phyloP scores from a whole-genome alignment of 179 eudicot species.

The Drosera spatulata region DNA sequence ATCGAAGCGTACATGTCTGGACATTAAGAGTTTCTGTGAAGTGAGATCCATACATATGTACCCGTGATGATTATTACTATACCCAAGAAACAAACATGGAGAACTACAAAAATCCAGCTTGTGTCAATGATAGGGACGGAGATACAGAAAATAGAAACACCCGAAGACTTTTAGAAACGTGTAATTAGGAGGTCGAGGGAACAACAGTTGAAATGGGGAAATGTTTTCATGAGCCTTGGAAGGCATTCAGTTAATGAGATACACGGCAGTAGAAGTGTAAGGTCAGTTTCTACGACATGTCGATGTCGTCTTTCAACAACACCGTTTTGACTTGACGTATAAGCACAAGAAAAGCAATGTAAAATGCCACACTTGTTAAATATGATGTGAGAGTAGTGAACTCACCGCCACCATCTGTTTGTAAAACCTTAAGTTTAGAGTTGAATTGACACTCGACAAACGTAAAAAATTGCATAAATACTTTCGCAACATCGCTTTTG shows the following conservation, averaged over 20 bases:
- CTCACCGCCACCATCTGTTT: conserved; percentile 1
- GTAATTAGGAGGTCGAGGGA: not conserved
- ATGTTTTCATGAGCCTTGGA: not conserved
- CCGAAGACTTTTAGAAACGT: conserved; percentile 7
- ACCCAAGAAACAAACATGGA: no score
- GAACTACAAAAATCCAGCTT: no score
- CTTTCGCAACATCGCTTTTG: conserved; percentile 1
- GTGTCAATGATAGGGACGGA: no score
- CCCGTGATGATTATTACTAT: no score
- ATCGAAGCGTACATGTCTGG: no score
- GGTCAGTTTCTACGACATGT: conserved; percentile 2
- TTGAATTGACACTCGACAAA: not conserved
- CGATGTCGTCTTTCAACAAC: no score
- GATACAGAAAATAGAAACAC: no score
- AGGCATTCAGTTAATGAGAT: conserved; percentile 12
- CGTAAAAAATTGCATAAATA: not conserved
- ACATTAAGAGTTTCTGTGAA: no score
- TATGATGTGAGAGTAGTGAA: not conserved
- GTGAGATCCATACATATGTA: no score
- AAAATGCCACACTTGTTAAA: not conserved
- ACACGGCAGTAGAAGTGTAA: conserved; percentile 3
- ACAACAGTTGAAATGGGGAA: conserved; percentile 5
- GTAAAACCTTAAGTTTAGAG: not conserved
- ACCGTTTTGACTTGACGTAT: conserved; percentile 11
- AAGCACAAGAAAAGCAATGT: conserved; percentile 9